A percentile compares a stretch with the other conserved stretches of the same genome.
Evolutionary conservation across 1,284 basidiomycete species (phyloP).

Genomic region (Athelia sp.): DNA sequence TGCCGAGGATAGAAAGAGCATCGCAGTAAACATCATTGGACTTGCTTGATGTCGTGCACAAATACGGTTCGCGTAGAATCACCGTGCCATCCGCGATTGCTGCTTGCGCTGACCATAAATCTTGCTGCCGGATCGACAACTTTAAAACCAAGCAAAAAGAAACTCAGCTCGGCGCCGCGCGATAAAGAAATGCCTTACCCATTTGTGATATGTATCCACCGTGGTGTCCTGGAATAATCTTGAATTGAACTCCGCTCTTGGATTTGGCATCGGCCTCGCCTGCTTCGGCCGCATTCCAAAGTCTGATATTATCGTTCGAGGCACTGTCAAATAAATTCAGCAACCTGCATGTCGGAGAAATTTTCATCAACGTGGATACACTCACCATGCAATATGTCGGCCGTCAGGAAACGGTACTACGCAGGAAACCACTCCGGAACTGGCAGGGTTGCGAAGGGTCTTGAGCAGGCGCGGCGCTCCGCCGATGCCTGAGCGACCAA

Average conservation of each 20-base stretch:
- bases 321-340: conserved; percentile 47
- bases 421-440: conserved; percentile 90
- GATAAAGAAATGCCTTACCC: conserved; percentile 45
- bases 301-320: conserved; percentile 87
- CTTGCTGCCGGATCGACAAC: conserved; percentile 83
- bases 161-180: neutral
- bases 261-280: conserved; percentile 60
- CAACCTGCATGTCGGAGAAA: conserved; percentile 3
- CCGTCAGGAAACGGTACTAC: conserved; percentile 89
- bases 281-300: conserved; percentile 89
- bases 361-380: conserved; percentile 9
- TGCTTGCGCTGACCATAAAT: conserved; percentile 89
- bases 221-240: conserved; percentile 95
- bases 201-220: conserved; percentile 90
- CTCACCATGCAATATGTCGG: conserved; percentile 84
- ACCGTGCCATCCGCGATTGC: conserved; percentile 93
- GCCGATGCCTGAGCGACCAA: conserved; percentile 52
- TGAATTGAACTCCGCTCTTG: conserved; percentile 77
- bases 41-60: conserved; percentile 79
- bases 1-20: neutral
- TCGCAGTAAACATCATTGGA: neutral
- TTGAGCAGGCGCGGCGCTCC: conserved; percentile 72
- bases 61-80: conserved; percentile 86
- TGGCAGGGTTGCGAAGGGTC: conserved; percentile 80
- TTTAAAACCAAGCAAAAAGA: conserved; percentile 31